A percentile compares a stretch with the other conserved stretches of the same genome.
Evolutionary conservation across 2,329 filamentous ascomycete genomes (phyloP).

Genomic region (Trematosphaeria pertusa): DNA sequence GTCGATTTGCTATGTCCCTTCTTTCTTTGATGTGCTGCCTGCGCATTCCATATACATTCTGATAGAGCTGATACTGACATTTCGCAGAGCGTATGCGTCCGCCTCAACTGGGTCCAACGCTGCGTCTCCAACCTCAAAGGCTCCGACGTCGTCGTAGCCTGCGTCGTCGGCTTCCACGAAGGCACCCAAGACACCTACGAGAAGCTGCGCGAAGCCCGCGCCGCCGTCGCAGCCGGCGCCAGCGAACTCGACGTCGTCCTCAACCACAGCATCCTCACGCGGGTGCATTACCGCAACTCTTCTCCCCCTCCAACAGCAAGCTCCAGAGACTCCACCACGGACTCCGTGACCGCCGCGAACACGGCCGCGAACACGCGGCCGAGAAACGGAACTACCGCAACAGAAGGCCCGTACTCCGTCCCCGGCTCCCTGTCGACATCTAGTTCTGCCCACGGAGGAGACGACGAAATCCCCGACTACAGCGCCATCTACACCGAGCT

Average conservation of each 20-base stretch:
- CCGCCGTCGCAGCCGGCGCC: slow-evolving; percentile 59
- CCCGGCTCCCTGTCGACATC: slow-evolving; percentile 16
- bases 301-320: slow-evolving; percentile 13
- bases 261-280: slow-evolving; percentile 58
- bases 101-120: slow-evolving; percentile 59
- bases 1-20: neutral
- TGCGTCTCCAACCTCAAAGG: slow-evolving; percentile 58
- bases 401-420: slow-evolving; percentile 25
- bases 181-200: slow-evolving; percentile 60
- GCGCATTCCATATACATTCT: too few species aligned
- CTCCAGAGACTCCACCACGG: slow-evolving; percentile 35
- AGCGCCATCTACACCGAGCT: slow-evolving; percentile 61
- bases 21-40: too few species aligned
- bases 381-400: slow-evolving; percentile 8
- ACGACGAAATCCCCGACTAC: slow-evolving; percentile 50
- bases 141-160: slow-evolving; percentile 59
- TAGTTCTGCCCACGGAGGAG: slow-evolving; percentile 14
- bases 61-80: slow-evolving; percentile 23
- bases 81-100: slow-evolving; percentile 63
- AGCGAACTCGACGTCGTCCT: slow-evolving; percentile 66
- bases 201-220: slow-evolving; percentile 60
- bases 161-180: slow-evolving; percentile 67
- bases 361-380: slow-evolving; percentile 33
- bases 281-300: slow-evolving; percentile 27
- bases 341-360: slow-evolving; percentile 44